Evolutionary conservation across 495 filamentous ascomycete genomes (phyloP).

Genomic region (Evernia prunastri): DNA sequence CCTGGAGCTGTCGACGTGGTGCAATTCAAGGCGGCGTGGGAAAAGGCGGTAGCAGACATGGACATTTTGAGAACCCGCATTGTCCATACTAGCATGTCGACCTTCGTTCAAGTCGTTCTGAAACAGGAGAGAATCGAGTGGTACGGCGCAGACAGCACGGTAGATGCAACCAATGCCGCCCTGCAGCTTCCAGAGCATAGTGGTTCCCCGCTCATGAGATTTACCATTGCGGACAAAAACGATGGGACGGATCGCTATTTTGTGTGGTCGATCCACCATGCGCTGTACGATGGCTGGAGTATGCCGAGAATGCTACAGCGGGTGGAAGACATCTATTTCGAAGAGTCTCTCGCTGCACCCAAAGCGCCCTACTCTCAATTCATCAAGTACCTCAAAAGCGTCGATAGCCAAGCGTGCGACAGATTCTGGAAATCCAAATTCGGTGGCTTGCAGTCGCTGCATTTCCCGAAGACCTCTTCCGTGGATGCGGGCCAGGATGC

Average conservation of each 20-base stretch:
- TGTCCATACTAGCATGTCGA: conserved; percentile 41
- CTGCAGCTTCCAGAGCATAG: conserved; percentile 43
- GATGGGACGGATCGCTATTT: conserved; percentile 35
- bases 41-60: conserved; percentile 38
- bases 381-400: conserved; percentile 37
- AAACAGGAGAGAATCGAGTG: conserved; percentile 44
- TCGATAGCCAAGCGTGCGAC: conserved; percentile 34
- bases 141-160: conserved; percentile 5
- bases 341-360: conserved; percentile 13
- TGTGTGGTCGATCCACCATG: conserved; percentile 61
- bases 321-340: conserved; percentile 44
- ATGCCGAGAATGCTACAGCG: conserved; percentile 51
- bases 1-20: conserved; percentile 38
- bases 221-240: conserved; percentile 40
- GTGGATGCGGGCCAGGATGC: conserved; percentile 34
- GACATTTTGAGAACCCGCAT: conserved; percentile 54
- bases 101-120: conserved; percentile 51
- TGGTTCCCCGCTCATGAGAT: conserved; percentile 51
- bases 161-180: conserved; percentile 23
- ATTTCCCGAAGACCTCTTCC: conserved; percentile 21
- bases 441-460: conserved; percentile 23
- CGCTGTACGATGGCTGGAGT: conserved; percentile 66
- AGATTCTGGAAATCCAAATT: conserved; percentile 43
- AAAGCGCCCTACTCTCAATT: conserved; percentile 36
- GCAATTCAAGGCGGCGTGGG: conserved; percentile 50